Evolutionary conservation across 208 protist genomes (phyloP), one percentile per base, ranked within the genome.

Genomic region (Leishmania braziliensis): DNA sequence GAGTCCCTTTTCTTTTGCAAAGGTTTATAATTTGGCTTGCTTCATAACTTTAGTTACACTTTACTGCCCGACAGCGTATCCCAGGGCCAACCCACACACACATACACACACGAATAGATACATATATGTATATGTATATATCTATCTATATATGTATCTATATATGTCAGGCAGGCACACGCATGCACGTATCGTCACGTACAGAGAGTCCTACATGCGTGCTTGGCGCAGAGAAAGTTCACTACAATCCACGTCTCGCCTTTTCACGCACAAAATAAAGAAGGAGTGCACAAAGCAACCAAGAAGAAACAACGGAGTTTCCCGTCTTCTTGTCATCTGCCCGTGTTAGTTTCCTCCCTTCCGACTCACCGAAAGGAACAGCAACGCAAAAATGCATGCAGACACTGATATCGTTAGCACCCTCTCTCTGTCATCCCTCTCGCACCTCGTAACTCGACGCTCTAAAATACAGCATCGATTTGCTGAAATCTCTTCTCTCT

Each of bases 131-230:
- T 62, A 14, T 50, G 48, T 50, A 72, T 70, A 77, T 33, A 33
- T 33, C 0, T 9, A 74, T 46, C 58, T 26, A 72, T 56, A 80
- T 62, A 14, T 50, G 43, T 50, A 75, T 39, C 77, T 43, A 78
- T 70, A 72, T 70, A 77, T 33, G 72, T 56, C 36, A 69, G 14
- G 23, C 48, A 58, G 16, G 1, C 68, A 85, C 63, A 62, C 51
- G 63, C 66, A 82, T 29, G 71, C 78, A 84, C 51, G 76, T 51
- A 65, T 3, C 79, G 29, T 77, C 39, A 81, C 75, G 50, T 43
- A 71, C 66, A 77, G n/a, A n/a, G 23, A 84, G 46, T 33, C 56
- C 10, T 77, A 58, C 54, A 60, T 0, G 53, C 36, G 73, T 77
- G 36, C 68, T 72, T 53, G 68, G 68, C 23, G 68, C 6, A 53